A percentile compares a stretch with the other conserved stretches of the same genome.
phyloP scores from a whole-genome alignment of 768 basidiomycete genomes.

The Boletus rubroflammeus region DNA sequence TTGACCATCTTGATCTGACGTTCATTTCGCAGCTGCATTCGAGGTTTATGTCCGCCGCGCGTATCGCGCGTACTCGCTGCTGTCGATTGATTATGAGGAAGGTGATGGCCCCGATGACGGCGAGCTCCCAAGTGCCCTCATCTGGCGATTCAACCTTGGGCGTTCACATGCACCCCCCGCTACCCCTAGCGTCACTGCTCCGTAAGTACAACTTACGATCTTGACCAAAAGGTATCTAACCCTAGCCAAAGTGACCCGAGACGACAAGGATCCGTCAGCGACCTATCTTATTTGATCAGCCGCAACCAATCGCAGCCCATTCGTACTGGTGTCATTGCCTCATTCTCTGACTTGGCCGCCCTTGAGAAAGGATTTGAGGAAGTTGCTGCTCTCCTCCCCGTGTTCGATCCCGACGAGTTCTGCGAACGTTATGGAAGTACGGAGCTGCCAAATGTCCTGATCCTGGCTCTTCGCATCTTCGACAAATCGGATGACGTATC shows the following conservation, averaged over 20 bases:
- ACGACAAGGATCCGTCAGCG: conserved; percentile 91
- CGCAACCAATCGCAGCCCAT: conserved; percentile 85
- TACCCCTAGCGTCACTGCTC: conserved; percentile 60
- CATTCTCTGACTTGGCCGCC: conserved; percentile 73
- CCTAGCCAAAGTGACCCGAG: conserved; percentile 47
- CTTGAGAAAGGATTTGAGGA: conserved; percentile 72
- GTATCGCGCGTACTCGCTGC: conserved; percentile 88
- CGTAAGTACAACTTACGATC: conserved; percentile 18
- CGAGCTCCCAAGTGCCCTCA: conserved; percentile 74
- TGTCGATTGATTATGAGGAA: conserved; percentile 93
- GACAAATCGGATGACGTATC: conserved; percentile 72
- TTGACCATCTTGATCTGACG: not conserved
- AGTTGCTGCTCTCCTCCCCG: conserved; percentile 68
- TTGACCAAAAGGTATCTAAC: conserved; percentile 3
- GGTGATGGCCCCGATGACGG: conserved; percentile 83
- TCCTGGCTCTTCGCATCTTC: conserved; percentile 89
- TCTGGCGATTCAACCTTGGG: conserved; percentile 95
- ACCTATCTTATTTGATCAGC: conserved; percentile 88
- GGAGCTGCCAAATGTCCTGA: conserved; percentile 89
- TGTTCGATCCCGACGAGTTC: conserved; percentile 70
- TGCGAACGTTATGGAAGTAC: conserved; percentile 69
- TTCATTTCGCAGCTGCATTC: conserved; percentile 63
- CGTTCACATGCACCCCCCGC: conserved; percentile 82
- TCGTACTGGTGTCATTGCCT: conserved; percentile 87
- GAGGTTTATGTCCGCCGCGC: conserved; percentile 96